Evolutionary conservation across 371 early-diverging fungal species (phyloP).

Genomic region (Mortierella sp.): DNA sequence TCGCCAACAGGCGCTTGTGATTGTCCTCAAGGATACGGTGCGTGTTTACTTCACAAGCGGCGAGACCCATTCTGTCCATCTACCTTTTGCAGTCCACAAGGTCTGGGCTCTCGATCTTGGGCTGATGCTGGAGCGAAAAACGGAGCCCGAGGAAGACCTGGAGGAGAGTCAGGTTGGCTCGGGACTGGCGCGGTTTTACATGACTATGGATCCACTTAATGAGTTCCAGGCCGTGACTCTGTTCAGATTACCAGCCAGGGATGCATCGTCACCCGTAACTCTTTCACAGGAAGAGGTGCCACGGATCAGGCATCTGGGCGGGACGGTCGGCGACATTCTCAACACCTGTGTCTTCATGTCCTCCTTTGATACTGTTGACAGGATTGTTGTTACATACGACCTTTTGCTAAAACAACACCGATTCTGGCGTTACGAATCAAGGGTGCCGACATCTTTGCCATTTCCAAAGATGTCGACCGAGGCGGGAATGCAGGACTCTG

Average conservation of each 20-base stretch:
- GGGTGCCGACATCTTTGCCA: slow-evolving; percentile 21
- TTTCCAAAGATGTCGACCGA: slow-evolving; percentile 22
- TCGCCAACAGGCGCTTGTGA: slow-evolving; percentile 55
- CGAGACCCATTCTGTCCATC: slow-evolving; percentile 34
- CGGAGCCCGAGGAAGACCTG: slow-evolving; percentile 19
- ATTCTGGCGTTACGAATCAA: slow-evolving; percentile 52
- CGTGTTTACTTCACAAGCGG: slow-evolving; percentile 58
- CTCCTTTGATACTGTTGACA: slow-evolving; percentile 16
- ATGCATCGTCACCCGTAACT: slow-evolving; percentile 13
- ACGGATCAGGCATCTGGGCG: slow-evolving; percentile 28
- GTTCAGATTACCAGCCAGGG: slow-evolving; percentile 20
- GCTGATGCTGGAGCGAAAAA: slow-evolving; percentile 47
- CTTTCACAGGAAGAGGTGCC: slow-evolving; percentile 18
- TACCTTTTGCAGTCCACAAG: slow-evolving; percentile 55
- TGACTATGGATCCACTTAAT: slow-evolving; percentile 44
- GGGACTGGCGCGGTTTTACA: slow-evolving; percentile 40
- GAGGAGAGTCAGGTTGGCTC: slow-evolving; percentile 14
- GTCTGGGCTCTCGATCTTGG: slow-evolving; percentile 61
- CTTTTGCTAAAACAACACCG: slow-evolving; percentile 41
- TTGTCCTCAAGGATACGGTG: slow-evolving; percentile 52
- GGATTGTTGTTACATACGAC: slow-evolving; percentile 50
- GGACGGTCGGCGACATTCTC: slow-evolving; percentile 34
- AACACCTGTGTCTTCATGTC: slow-evolving; percentile 50
- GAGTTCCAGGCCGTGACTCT: slow-evolving; percentile 32
- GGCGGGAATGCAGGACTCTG: slow-evolving; percentile 15